These are phyloP conservation scores for Manihot esculenta DNA, from an alignment of 441 rosid genomes.

Conservation along the genomic window DNA sequence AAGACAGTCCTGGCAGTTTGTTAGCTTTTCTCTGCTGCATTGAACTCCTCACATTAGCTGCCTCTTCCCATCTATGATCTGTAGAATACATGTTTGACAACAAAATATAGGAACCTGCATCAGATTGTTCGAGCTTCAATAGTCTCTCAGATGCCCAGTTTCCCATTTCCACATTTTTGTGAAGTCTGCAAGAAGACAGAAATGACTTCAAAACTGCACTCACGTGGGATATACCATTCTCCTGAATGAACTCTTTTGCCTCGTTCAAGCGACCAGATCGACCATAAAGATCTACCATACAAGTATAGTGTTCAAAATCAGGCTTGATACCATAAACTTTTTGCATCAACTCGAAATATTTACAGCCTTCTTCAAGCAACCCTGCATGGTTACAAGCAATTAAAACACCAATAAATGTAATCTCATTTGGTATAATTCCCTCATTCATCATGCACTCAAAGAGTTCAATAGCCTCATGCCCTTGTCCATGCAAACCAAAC, in stretches of 20 bases:
- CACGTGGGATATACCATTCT: constrained; percentile 22
- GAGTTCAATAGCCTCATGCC: constrained; percentile 21
- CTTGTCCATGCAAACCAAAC: constrained; percentile 32
- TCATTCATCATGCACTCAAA: constrained; percentile 27
- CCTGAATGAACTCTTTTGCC: constrained; percentile 22
- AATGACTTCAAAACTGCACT: constrained; percentile 27
- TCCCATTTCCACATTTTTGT: constrained; percentile 29
- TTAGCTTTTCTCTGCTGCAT: constrained; percentile 24
- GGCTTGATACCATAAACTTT: constrained; percentile 30
- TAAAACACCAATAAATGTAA: constrained; percentile 27
- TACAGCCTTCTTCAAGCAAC: constrained; percentile 26
- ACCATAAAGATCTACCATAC: constrained; percentile 34
- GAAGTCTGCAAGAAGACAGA: constrained; percentile 29
- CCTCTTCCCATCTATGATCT: constrained; percentile 25
- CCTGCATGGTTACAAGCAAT: constrained; percentile 34
- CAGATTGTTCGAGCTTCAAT: constrained; percentile 20
- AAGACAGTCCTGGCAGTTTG: constrained; percentile 31
- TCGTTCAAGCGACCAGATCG: constrained; percentile 31
- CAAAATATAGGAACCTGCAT: constrained; percentile 26
- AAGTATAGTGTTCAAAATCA: constrained; percentile 25
- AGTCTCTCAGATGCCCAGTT: constrained; percentile 31
- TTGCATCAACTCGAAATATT: constrained; percentile 30
- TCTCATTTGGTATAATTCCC: constrained; percentile 27
- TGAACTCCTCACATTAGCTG: constrained; percentile 23
- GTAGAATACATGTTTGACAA: constrained; percentile 27